Conservation (phyloP, 495 filamentous ascomycete genomes). For the Penicillium argentinense region DNA sequence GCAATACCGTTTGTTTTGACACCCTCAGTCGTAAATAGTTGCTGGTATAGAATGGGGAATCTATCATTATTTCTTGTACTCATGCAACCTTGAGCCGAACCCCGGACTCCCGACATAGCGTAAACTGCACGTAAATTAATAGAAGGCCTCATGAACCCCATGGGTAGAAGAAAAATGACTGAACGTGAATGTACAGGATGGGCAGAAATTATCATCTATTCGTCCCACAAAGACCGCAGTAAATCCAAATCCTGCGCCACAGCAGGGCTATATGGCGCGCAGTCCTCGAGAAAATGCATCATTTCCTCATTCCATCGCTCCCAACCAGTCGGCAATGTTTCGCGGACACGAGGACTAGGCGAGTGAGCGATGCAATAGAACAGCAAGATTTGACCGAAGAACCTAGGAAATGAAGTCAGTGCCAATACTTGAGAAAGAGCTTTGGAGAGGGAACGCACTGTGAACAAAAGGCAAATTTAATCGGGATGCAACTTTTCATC, state of each 20-base stretch:
- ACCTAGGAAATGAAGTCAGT: slow-evolving; percentile 19
- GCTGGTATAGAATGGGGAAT: not conserved
- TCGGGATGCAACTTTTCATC: slow-evolving; percentile 50
- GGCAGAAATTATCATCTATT: slow-evolving; percentile 4
- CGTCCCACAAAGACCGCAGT: slow-evolving; percentile 34
- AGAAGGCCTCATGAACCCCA: too few relatives aligned
- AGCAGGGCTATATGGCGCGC: slow-evolving; percentile 41
- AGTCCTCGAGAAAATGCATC: slow-evolving; percentile 44
- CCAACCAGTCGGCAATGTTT: slow-evolving; percentile 43
- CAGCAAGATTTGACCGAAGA: slow-evolving; percentile 49
- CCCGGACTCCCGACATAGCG: too few relatives aligned
- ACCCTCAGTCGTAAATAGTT: slow-evolving; percentile 4
- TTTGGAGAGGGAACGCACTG: slow-evolving; percentile 25
- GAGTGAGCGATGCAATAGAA: slow-evolving; percentile 50
- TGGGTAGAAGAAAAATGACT: too few relatives aligned
- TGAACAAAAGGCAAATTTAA: slow-evolving; percentile 50
- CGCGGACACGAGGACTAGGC: slow-evolving; percentile 33
- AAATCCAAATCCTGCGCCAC: slow-evolving; percentile 47
- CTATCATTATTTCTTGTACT: not conserved
- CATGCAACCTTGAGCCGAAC: too few relatives aligned
- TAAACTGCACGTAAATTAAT: slow-evolving; percentile 1
- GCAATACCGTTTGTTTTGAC: slow-evolving; percentile 18
- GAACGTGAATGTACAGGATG: not conserved
- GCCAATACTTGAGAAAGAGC: not conserved
- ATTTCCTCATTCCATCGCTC: slow-evolving; percentile 49